Evolutionary conservation across 345 rosid species (phyloP).

Genomic region (Angophora floribunda): DNA sequence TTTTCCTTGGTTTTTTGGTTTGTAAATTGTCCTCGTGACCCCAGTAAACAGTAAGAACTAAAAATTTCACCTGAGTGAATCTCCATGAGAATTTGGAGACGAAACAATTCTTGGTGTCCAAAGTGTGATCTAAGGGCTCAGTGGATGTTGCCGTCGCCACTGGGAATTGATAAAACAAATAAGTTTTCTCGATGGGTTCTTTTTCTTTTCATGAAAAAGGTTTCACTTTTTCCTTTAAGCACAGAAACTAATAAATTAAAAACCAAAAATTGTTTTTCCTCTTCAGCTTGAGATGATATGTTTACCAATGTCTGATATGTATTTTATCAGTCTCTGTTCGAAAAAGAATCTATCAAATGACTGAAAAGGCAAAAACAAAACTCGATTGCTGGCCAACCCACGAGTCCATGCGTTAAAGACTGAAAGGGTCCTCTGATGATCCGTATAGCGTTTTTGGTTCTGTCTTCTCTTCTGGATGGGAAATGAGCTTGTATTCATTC

Average conservation of each 20-base stretch:
- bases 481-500: background rate
- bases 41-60: too few relatives aligned
- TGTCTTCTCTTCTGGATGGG: background rate
- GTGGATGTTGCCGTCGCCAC: background rate
- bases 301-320: background rate
- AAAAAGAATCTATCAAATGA: background rate
- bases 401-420: background rate
- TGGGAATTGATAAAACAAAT: background rate
- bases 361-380: background rate
- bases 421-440: background rate
- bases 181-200: background rate
- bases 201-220: background rate
- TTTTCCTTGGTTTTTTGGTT: too few relatives aligned
- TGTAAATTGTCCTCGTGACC: too few relatives aligned
- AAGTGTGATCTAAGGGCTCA: background rate
- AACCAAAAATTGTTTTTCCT: background rate
- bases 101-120: background rate
- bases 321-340: background rate
- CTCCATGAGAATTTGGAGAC: background rate
- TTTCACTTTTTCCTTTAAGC: background rate
- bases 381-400: background rate
- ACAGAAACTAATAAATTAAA: background rate
- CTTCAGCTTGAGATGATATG: background rate
- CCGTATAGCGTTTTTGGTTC: background rate
- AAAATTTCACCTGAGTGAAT: too few relatives aligned